phyloP scores from a whole-genome alignment of 345 rosid genomes.

The Nephelium lappaceum region DNA sequence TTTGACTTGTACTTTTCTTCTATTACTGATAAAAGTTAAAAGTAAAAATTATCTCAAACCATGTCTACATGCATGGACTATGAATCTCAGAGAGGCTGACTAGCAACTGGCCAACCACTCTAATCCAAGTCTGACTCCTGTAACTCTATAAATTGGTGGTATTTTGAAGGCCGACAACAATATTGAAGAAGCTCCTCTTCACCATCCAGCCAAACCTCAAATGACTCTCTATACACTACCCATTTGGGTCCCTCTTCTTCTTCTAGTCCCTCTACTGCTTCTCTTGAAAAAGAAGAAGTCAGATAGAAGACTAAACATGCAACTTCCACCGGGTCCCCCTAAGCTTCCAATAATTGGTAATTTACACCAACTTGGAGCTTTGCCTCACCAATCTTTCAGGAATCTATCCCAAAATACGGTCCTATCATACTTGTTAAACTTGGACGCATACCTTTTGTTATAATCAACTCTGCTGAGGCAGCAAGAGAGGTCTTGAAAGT shows the following conservation, averaged over 20 bases:
- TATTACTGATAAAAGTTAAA: no score
- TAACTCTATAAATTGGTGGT: no score
- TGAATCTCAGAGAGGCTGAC: no score
- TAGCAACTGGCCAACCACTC: no score
- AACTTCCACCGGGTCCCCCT: conserved; percentile 29
- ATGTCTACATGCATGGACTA: no score
- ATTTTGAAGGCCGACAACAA: no score
- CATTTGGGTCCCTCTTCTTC: conserved; percentile 22
- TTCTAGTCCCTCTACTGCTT: not conserved
- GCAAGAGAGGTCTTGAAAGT: conserved; percentile 41
- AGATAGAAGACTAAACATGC: not conserved
- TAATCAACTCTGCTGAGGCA: conserved; percentile 46
- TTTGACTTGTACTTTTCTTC: no score
- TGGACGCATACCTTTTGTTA: conserved; percentile 41
- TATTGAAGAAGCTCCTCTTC: no score
- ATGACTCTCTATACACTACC: not conserved
- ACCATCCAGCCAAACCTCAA: conserved; percentile 15
- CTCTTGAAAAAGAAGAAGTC: not conserved
- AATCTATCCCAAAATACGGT: conserved; percentile 45
- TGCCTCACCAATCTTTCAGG: conserved; percentile 35
- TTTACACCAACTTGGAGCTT: conserved; percentile 47
- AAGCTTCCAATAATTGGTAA: conserved; percentile 50
- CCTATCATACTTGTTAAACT: conserved; percentile 47
- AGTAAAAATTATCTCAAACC: no score
- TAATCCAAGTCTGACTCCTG: no score